Conservation (phyloP, 192 early-diverging fungal genomes). For the Lunasporangiospora selenospora region DNA sequence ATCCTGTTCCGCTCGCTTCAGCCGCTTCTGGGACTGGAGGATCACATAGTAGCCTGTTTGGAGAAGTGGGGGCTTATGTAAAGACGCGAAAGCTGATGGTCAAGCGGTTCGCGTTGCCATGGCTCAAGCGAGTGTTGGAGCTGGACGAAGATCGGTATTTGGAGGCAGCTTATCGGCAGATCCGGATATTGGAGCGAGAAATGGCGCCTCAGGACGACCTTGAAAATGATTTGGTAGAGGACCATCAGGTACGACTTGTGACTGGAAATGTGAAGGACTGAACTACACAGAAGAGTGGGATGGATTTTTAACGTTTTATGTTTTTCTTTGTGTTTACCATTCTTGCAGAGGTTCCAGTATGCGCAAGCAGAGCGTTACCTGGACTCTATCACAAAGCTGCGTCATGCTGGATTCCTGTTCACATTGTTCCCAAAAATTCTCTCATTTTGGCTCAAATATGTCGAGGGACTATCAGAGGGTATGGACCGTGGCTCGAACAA, state of each 20-base stretch:
- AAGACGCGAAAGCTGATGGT: constrained; percentile 50
- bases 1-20: no score
- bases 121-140: constrained; percentile 55
- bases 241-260: constrained; percentile 15
- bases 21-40: no score
- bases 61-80: constrained; percentile 54
- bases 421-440: constrained; percentile 47
- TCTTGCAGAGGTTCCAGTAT: constrained; percentile 37
- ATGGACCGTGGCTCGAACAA: constrained; percentile 18
- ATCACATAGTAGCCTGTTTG: no score
- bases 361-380: constrained; percentile 49
- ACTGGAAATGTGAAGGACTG: not conserved
- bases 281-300: not conserved
- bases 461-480: constrained; percentile 32
- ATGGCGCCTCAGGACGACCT: constrained; percentile 21
- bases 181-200: constrained; percentile 50
- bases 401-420: constrained; percentile 52
- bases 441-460: constrained; percentile 52
- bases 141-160: constrained; percentile 47
- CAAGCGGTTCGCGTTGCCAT: constrained; percentile 56
- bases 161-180: constrained; percentile 48
- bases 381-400: constrained; percentile 52
- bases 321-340: not conserved
- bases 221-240: not conserved
- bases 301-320: no score